A percentile compares a stretch with the other conserved stretches of the same genome.
Evolutionary conservation across 108 stramenopile genomes (phyloP).

Genomic region (Pseudonitzschia pungens): DNA sequence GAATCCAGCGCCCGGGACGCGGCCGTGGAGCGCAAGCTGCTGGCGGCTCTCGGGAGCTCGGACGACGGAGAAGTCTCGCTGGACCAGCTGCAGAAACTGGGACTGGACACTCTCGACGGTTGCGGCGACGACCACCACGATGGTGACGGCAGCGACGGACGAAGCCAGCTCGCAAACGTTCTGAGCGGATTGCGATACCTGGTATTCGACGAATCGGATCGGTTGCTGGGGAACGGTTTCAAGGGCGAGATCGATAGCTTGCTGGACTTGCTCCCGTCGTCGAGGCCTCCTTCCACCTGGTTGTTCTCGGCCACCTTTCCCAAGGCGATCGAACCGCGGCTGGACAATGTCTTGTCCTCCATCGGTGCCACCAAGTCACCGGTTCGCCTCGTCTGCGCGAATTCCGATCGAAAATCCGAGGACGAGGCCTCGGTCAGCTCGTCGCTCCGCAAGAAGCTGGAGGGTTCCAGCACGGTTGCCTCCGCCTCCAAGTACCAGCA

Average conservation of each 20-base stretch:
- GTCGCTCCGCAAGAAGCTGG: constrained; percentile 34
- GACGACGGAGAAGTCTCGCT: constrained; percentile 41
- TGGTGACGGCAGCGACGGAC: constrained; percentile 52
- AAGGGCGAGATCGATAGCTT: constrained; percentile 73
- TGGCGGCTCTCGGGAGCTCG: constrained; percentile 56
- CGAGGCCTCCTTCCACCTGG: constrained; percentile 37
- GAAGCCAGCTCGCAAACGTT: constrained; percentile 47
- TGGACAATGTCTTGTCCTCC: constrained; percentile 73
- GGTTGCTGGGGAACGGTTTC: constrained; percentile 78
- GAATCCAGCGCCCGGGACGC: constrained; percentile 31
- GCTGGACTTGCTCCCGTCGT: constrained; percentile 39
- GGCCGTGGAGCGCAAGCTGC: constrained; percentile 59
- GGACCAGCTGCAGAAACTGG: constrained; percentile 54
- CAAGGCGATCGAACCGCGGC: constrained; percentile 81
- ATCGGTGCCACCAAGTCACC: constrained; percentile 52
- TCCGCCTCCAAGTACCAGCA: constrained; percentile 26
- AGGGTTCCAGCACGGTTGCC: constrained; percentile 27
- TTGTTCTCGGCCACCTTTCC: constrained; percentile 95
- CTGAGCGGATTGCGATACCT: constrained; percentile 61
- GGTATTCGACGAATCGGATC: constrained; percentile 97
- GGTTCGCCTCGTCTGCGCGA: constrained; percentile 56
- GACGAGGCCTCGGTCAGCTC: constrained; percentile 25
- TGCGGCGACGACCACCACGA: constrained; percentile 33
- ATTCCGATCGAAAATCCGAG: constrained; percentile 44
- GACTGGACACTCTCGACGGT: constrained; percentile 35